Evolutionary conservation across 2,329 filamentous ascomycete genomes (phyloP), one percentile per base, ranked within the genome.

Genomic region (Neofusicoccum parvum): DNA sequence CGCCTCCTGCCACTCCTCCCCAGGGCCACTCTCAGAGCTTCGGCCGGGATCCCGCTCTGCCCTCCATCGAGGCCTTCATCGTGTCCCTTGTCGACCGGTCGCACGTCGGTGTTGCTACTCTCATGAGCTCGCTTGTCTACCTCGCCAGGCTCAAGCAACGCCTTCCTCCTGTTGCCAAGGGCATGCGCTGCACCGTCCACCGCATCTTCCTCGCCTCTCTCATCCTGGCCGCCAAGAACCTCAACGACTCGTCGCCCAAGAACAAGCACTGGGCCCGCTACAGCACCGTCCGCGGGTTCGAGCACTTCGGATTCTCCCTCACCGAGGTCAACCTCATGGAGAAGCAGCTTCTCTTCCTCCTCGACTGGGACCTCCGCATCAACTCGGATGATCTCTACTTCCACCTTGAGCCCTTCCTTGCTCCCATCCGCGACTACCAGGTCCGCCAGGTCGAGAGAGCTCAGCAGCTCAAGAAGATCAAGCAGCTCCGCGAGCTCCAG

Each of bases 191-290:
- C 85, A 98, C 95, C 27, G 92, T 94, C 53, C 95, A 99, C 83
- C 91, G 95, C 73, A 98, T 99, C 85, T 98, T 99, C 82, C 87
- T 99, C 56, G 94, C 92, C 48, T 84, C 91, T 15, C 88, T 94
- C 70, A 95, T 95, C 75, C 82, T 90, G 58, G 89, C 95, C 1
- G 94, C 95, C 72, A 99, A 99, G 88, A 97, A 97, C 79, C 87
- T 98, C 72, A 98, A 99, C 79, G 95, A 98, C 84, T 97, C 93
- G 68, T 97, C 93, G 12, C 95, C 95, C 69, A 98, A 98, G 89
- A 99, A 99, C 87, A 98, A 98, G 88, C 95, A 99, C 85, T 99
- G 95, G 95, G 94, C 95, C 70, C 90, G 89, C 73, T 99, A 98
- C 84, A 96, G 91, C 67, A 82, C 89, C 73, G 89, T 97, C 71